Base-by-base conservation (phyloP, 2,329 filamentous ascomycete species). In the Cordyceps tenuipes region DNA sequence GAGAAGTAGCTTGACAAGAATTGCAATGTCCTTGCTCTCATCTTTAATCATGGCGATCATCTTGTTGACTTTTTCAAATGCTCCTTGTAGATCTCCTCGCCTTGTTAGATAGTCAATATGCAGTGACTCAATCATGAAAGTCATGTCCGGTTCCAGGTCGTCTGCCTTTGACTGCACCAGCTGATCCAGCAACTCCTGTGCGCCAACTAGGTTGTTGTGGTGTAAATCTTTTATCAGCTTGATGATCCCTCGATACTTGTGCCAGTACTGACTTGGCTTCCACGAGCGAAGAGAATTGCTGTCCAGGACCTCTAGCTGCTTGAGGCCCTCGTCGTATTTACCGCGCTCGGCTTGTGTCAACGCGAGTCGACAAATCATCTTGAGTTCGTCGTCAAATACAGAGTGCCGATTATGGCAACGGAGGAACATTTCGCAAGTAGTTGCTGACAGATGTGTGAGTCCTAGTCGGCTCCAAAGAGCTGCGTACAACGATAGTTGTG, bases 401-500 rank as follows among this genome's bases (percentile, higher is more conserved):
- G 79, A 73, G 62, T 78, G 71, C 7, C 76, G 74, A 4, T 79
- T 76, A 68, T 96, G 88, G 64, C 89, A 91, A 57, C 85, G 81
- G 17, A 91, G 78, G 61, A 96, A 91, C 0, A 90, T 78, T 63
- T 95, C 87, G 67, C 86, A 88, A 23, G 83, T 81, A 57, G 81
- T 79, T 19, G 79, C 73, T 46, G 88, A 80, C 65, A 84, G 69
- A 29, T 77, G 75, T 0, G 79, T 69, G 61, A 80, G 73, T 69
- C 90, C 93, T 36, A 96, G 79, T 43, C 92, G 82, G 56, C 87
- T 85, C 80, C 89, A 96, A 1, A 94, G 71, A 0, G 89, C 81
- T 34, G 88, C 86, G 52, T 84, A 81, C 47, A 96, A 79, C 3
- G 91, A 79, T 62, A 91, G 80, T 64, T 92, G 86, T 0, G 87